Evolutionary conservation across 352 stramenopile genomes (phyloP).

Genomic region (Vaucheria bursata): DNA sequence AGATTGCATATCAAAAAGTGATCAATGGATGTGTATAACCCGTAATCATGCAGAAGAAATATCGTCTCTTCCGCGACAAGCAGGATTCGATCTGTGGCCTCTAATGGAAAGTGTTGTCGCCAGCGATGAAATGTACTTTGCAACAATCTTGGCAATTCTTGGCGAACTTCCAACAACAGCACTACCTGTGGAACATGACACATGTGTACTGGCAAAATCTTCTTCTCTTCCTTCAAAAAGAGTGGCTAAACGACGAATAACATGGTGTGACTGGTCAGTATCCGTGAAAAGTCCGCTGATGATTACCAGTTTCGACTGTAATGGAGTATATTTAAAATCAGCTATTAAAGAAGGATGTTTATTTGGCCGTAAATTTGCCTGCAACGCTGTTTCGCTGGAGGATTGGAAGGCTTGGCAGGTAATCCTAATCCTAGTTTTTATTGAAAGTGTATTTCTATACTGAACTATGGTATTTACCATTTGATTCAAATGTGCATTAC

Average conservation of each 20-base stretch:
- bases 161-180: neutral
- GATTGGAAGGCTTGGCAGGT: neutral
- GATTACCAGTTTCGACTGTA: neutral
- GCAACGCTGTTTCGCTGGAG: neutral
- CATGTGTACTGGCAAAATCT: neutral
- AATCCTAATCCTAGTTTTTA: neutral
- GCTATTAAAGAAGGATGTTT: neutral
- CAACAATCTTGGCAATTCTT: constrained; percentile 13
- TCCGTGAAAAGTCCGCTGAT: neutral
- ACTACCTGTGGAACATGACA: neutral
- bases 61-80: neutral
- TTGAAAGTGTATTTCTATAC: too few species aligned
- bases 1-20: constrained; percentile 13
- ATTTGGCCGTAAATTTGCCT: neutral
- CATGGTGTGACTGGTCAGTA: constrained; percentile 10
- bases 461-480: too few species aligned
- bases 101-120: constrained; percentile 19
- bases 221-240: neutral
- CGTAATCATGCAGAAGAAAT: constrained; percentile 15
- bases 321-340: neutral
- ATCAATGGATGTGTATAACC: constrained; percentile 22
- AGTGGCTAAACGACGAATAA: neutral
- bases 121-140: constrained; percentile 36
- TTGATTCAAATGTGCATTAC: too few species aligned
- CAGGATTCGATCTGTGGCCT: constrained; percentile 6